Base-by-base conservation (phyloP, 306 rosid genomes). In the Fagus sylvatica region DNA sequence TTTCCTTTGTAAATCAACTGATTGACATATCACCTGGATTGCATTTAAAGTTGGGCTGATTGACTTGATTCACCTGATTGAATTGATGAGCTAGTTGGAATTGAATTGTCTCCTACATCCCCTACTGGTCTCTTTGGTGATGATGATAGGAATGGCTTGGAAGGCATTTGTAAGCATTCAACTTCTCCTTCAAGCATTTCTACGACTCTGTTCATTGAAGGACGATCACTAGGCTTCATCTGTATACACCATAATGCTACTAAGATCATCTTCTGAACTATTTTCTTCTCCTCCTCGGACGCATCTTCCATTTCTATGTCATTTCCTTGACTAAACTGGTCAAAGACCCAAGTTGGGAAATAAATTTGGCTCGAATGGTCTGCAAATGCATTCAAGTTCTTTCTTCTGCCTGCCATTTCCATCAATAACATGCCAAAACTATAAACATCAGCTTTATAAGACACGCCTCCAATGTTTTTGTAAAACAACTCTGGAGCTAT, bases 231-330 rank as follows among this genome's bases (percentile, higher is more conserved):
- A 0, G 91, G 85, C 32, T 73, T 81, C 60, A 84, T 28, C 2
- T 87, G 79, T 69, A 81, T 84, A 69, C 90, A 81, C 83, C 86
- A 87, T 33, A 85, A 53, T 0, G 81, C 83, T 0, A 83, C 80
- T 4, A 76, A 43, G 9, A 83, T 6, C 84, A 88, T 79, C 49
- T 83, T 77, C 48, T 66, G 80, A 19, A 3, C 65, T 2, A 60
- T 3, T 30, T 73, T 16, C 19, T 40, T 71, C 0, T 83, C 87
- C 1, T 74, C 13, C 7, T 64, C 53, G 0, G 66, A 19, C 0
- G 10, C 79, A 69, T 64, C 74, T 56, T 49, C 74, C 5, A 83
- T 48, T 7, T 77, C 53, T 22, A 64, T 53, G 46, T 68, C 55
- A 0, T 54, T 67, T 12, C 56, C 69, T 5, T 82, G 28, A 3